A percentile compares a stretch with the other conserved stretches of the same genome.
These are phyloP conservation scores for Butyriboletus loyo DNA, from an alignment of 768 basidiomycete genomes.

Conservation along the genomic window DNA sequence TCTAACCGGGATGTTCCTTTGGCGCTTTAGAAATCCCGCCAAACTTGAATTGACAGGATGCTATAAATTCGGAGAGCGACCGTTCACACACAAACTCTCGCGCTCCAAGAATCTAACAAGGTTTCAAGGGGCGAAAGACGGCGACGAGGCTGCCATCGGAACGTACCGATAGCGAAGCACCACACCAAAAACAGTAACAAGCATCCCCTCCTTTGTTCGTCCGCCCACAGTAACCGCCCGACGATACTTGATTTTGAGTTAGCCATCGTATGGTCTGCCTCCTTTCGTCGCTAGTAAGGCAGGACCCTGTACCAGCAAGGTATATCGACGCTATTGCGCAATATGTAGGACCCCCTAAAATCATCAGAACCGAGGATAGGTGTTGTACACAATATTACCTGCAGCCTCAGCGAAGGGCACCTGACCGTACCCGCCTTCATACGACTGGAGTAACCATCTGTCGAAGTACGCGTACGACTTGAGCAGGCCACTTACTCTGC, in stretches of 20 bases:
- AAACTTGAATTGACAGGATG: constrained; percentile 78
- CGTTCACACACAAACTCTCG: constrained; percentile 52
- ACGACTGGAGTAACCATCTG: constrained; percentile 51
- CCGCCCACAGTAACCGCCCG: constrained; percentile 85
- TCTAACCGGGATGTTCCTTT: constrained; percentile 71
- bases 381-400: constrained; percentile 45
- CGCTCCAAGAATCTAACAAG: constrained; percentile 63
- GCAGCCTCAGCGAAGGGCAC: constrained; percentile 79
- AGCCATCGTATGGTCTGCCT: constrained; percentile 73
- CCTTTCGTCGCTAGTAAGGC: constrained; percentile 38
- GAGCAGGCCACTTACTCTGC: constrained; percentile 52
- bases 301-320: constrained; percentile 37
- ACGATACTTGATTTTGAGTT: constrained; percentile 55
- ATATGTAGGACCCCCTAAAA: constrained; percentile 87
- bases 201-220: constrained; percentile 87
- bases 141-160: background rate
- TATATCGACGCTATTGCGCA: constrained; percentile 78
- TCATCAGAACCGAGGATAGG: background rate
- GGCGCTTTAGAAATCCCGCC: constrained; percentile 89
- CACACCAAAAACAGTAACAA: constrained; percentile 97
- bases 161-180: constrained; percentile 71
- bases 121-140: background rate
- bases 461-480: background rate
- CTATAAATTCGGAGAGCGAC: constrained; percentile 62
- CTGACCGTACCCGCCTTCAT: constrained; percentile 93